Evolutionary conservation across 1,284 basidiomycete species (phyloP).

Genomic region (Coriolopsis trogii): DNA sequence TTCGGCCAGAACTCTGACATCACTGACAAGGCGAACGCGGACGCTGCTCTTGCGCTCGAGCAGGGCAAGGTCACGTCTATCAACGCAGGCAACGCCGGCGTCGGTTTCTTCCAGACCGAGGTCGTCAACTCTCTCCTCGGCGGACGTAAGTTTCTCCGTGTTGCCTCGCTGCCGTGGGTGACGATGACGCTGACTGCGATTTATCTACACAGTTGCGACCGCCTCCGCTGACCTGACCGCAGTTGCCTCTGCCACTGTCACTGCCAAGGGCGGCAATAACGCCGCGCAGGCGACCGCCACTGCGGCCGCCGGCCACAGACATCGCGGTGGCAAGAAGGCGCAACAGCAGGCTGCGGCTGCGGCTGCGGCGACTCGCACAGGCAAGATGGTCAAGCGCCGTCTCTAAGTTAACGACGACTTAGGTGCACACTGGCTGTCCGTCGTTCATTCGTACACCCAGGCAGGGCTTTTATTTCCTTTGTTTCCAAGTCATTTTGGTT

Average conservation of each 20-base stretch:
- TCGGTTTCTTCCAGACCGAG: slow-evolving; percentile 10
- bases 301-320: background rate
- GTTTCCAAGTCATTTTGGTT: background rate
- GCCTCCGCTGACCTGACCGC: slow-evolving; percentile 6
- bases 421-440: no score
- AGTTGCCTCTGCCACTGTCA: slow-evolving; percentile 3
- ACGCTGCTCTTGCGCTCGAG: background rate
- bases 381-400: background rate
- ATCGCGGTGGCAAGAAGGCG: background rate
- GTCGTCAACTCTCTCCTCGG: slow-evolving; percentile 12
- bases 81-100: slow-evolving; percentile 15
- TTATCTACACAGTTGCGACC: slow-evolving; percentile 1
- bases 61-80: slow-evolving; percentile 6
- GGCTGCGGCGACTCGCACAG: background rate
- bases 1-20: slow-evolving; percentile 6
- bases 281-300: background rate
- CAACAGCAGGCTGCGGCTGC: background rate
- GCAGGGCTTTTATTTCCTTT: slow-evolving; percentile 1
- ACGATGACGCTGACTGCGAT: background rate
- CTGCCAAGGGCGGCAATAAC: background rate
- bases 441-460: no score
- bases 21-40: slow-evolving; percentile 11
- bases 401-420: background rate
- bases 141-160: background rate
- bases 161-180: no score